Conservation (phyloP, 2,329 filamentous ascomycete species). For the Cladorrhinum sp. region DNA sequence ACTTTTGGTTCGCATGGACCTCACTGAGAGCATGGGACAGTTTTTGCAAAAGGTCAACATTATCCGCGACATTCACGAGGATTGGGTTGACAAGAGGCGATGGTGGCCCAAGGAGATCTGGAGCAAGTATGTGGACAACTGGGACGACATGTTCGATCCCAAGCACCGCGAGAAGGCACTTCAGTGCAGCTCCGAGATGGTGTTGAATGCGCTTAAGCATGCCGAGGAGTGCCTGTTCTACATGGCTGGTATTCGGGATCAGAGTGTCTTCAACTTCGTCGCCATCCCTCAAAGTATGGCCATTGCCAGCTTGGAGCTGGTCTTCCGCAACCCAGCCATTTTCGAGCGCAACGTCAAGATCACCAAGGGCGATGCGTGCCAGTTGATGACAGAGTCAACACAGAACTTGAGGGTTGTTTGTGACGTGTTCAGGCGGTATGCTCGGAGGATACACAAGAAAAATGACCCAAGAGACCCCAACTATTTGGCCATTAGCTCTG, state of each 20-base stretch:
- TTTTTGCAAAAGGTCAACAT: conserved; percentile 99
- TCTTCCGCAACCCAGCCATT: conserved; percentile 86
- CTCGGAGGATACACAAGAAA: conserved; percentile 82
- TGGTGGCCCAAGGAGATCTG: conserved; percentile 98
- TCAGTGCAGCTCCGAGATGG: conserved; percentile 89
- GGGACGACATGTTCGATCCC: conserved; percentile 84
- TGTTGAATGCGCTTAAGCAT: conserved; percentile 82
- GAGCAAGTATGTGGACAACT: conserved; percentile 89
- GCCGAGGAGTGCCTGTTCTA: conserved; percentile 96
- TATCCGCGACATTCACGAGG: conserved; percentile 91
- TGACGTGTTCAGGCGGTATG: conserved; percentile 75
- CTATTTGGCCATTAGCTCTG: conserved; percentile 85
- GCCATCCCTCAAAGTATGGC: conserved; percentile 97
- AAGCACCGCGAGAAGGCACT: conserved; percentile 74
- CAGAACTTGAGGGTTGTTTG: conserved; percentile 83
- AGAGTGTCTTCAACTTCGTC: conserved; percentile 98
- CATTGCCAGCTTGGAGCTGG: conserved; percentile 86
- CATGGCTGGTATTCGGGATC: conserved; percentile 89
- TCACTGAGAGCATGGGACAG: conserved; percentile 94
- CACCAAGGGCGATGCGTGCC: conserved; percentile 88
- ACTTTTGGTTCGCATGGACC: conserved; percentile 70
- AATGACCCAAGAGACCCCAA: conserved; percentile 92
- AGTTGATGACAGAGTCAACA: conserved; percentile 87
- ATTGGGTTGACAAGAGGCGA: conserved; percentile 78
- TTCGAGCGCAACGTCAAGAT: conserved; percentile 93